Evolutionary conservation across 1,284 basidiomycete genomes (phyloP).

Genomic region (Cerrena zonata): DNA sequence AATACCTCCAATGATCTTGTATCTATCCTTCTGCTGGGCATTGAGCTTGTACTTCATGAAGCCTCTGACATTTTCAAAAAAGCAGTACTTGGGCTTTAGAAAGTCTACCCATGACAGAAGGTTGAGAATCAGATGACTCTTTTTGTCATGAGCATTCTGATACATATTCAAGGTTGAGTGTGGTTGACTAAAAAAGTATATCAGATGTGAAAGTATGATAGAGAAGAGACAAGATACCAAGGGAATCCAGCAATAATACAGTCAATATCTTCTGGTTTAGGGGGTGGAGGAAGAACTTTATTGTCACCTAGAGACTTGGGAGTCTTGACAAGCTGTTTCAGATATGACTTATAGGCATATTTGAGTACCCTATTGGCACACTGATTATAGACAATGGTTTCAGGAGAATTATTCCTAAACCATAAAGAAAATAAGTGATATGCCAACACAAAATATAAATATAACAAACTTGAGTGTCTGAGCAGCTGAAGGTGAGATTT

Average conservation of each 20-base stretch:
- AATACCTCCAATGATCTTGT: conserved; percentile 54
- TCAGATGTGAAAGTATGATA: not conserved
- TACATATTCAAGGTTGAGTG: conserved; percentile 37
- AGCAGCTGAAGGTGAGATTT: conserved; percentile 67
- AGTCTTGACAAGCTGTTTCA: conserved; percentile 31
- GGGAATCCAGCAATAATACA: conserved; percentile 66
- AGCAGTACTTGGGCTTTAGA: conserved; percentile 51
- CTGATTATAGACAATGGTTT: conserved; percentile 45
- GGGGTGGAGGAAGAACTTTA: conserved; percentile 37
- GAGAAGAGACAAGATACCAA: conserved; percentile 45
- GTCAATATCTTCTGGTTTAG: conserved; percentile 49
- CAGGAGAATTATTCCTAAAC: conserved; percentile 42
- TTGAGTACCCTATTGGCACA: conserved; percentile 58
- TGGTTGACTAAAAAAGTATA: conserved; percentile 28
- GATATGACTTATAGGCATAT: conserved; percentile 46
- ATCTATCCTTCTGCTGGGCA: conserved; percentile 39
- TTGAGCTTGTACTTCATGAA: conserved; percentile 55
- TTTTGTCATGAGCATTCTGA: conserved; percentile 30
- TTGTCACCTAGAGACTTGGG: conserved; percentile 30
- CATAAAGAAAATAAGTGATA: not conserved
- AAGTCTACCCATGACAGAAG: conserved; percentile 64
- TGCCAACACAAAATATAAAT: conserved; percentile 6
- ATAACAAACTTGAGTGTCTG: conserved; percentile 49
- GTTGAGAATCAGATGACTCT: conserved; percentile 46
- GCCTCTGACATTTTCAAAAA: conserved; percentile 71